Evolutionary conservation across 148 eudicot genomes (phyloP), one percentile per base, ranked within the genome.

Genomic region (Fagopyrum tataricum): DNA sequence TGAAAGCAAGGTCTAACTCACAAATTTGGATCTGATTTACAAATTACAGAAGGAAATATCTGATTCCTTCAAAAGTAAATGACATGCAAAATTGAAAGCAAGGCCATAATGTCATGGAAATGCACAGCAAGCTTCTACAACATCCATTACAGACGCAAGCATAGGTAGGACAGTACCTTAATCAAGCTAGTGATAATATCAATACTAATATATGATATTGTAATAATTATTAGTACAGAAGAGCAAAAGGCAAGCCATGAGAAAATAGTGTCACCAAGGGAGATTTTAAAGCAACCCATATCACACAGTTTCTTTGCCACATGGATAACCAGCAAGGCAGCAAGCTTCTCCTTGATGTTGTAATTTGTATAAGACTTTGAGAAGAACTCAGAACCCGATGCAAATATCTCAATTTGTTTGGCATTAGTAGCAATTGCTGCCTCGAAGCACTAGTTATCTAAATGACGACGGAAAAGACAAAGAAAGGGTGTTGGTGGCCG

Each of bases 381-480:
- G 78, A 95, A 95, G 1, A 97, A 91, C 78, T 95, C 97, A 14
- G 98, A 95, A 73, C 96, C 98, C n/a, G 98, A 88, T 76, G 98
- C 97, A 85, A 95, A 95, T 40, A 95, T 81, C 44, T 97, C 97
- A 73, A 95, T 92, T 77, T 95, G 97, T 82, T 87, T 90, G 39
- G 86, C 98, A 79, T 96, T 97, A 75, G 96, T 90, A 79, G 90
- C 93, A 55, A 85, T 72, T 72, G 98, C 98, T 58, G 96, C 97
- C 82, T 91, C 98, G 84, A 95, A 90, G 48, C 98, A 97, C 98
- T 95, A 72, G n/a, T 68, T 66, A 39, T n/a, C 40, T 40, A 69
- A 59, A 41, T 15, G 15, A 71, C 8, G 51, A 73, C 9, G 14
- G 8, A 37, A 14, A 37, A 15, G n/a, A n/a, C n/a, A n/a, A n/a